These are phyloP conservation scores for Lolium perenne DNA, from an alignment of 176 grass and related monocot genomes.

Conservation along the genomic window DNA sequence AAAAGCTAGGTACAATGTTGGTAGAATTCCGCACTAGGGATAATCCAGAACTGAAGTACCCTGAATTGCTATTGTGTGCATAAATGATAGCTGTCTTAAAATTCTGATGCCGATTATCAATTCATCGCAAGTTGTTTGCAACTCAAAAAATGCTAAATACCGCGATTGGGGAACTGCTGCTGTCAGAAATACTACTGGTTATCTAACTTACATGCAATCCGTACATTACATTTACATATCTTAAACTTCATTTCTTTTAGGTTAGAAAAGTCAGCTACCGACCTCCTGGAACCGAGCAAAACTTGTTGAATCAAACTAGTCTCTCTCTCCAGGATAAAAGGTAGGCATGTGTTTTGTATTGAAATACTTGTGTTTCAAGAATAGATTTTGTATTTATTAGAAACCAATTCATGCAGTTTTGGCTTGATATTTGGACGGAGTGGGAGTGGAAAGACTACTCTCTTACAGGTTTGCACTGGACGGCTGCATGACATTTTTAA, in stretches of 20 bases:
- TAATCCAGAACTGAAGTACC: not conserved
- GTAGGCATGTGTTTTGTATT: slow-evolving; percentile 11
- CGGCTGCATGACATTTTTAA: not conserved
- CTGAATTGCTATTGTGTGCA: not conserved
- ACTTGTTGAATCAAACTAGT: slow-evolving; percentile 75
- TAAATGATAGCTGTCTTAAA: not conserved
- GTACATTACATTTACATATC: not conserved
- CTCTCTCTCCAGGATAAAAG: slow-evolving; percentile 77
- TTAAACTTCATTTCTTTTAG: slow-evolving; percentile 67
- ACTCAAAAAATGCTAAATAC: not conserved
- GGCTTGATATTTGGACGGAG: slow-evolving; percentile 93
- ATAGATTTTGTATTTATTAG: slow-evolving; percentile 12
- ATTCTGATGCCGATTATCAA: not conserved
- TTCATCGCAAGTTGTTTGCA: not conserved
- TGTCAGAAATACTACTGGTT: not conserved
- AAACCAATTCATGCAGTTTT: slow-evolving; percentile 63
- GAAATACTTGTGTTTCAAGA: not conserved
- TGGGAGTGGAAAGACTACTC: slow-evolving; percentile 89
- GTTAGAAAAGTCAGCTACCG: slow-evolving; percentile 77
- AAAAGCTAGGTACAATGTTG: not conserved
- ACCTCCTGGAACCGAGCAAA: slow-evolving; percentile 72
- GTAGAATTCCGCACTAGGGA: too few relatives aligned
- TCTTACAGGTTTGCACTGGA: slow-evolving; percentile 71
- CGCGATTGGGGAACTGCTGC: not conserved
- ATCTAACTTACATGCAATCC: not conserved